phyloP scores from a whole-genome alignment of 768 basidiomycete species.

The Megacollybia marginata region DNA sequence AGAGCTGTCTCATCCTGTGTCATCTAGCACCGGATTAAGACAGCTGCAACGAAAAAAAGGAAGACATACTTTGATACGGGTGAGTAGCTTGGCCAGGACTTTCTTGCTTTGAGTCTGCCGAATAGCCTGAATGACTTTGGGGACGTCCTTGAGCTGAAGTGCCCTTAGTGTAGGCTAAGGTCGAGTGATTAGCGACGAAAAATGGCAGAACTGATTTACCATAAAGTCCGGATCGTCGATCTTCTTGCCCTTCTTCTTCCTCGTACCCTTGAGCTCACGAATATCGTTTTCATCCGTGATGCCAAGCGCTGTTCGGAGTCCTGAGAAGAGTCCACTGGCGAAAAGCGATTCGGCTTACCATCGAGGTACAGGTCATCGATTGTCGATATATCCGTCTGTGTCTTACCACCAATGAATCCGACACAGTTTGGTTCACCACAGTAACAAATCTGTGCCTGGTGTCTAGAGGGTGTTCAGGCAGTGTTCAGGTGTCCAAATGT shows the following conservation, averaged over 20 bases:
- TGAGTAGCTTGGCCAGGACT: slow-evolving; percentile 76
- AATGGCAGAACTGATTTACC: slow-evolving; percentile 34
- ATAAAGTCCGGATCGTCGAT: slow-evolving; percentile 87
- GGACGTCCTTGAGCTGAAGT: slow-evolving; percentile 71
- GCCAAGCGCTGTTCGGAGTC: slow-evolving; percentile 64
- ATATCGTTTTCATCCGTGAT: slow-evolving; percentile 87
- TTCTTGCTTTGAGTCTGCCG: slow-evolving; percentile 81
- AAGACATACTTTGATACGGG: slow-evolving; percentile 68
- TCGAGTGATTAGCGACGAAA: slow-evolving; percentile 1
- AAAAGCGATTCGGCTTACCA: slow-evolving; percentile 38
- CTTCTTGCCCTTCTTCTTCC: slow-evolving; percentile 87
- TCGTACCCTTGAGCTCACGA: slow-evolving; percentile 77
- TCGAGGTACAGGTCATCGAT: slow-evolving; percentile 96
- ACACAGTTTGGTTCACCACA: slow-evolving; percentile 95
- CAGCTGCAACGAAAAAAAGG: neutral
- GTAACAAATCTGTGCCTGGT: slow-evolving; percentile 91
- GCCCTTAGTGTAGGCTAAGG: slow-evolving; percentile 70
- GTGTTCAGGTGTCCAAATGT: neutral
- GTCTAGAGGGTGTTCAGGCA: slow-evolving; percentile 36
- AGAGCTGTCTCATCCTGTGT: slow-evolving; percentile 76
- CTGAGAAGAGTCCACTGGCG: slow-evolving; percentile 1
- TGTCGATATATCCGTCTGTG: slow-evolving; percentile 89
- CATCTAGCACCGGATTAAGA: slow-evolving; percentile 42
- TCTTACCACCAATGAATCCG: slow-evolving; percentile 96
- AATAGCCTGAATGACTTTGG: slow-evolving; percentile 87